Conservation (phyloP, 768 basidiomycete species). For the Hygrophorus russula region DNA sequence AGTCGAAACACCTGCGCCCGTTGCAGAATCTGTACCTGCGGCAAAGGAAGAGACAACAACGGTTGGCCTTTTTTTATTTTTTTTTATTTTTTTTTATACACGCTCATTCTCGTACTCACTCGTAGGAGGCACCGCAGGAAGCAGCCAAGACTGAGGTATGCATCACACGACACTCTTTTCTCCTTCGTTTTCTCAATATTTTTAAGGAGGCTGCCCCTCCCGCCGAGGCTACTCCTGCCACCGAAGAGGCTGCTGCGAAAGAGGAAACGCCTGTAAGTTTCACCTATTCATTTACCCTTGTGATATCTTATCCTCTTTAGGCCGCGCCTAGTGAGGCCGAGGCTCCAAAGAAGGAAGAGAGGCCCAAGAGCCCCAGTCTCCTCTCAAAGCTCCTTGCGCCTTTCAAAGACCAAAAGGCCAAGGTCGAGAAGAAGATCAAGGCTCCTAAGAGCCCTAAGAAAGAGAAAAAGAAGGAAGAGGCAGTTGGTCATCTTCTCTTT, state of each 20-base stretch:
- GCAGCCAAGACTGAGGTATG: constrained; percentile 27
- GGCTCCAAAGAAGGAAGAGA: constrained; percentile 60
- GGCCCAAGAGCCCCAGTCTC: constrained; percentile 70
- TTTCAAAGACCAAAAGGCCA: constrained; percentile 61
- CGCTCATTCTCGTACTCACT: no score
- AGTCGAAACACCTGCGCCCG: constrained; percentile 28
- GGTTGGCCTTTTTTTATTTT: constrained; percentile 12
- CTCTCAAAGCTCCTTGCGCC: constrained; percentile 71
- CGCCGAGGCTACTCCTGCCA: constrained; percentile 21
- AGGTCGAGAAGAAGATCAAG: constrained; percentile 51
- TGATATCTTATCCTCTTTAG: constrained; percentile 11
- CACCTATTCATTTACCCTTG: background rate
- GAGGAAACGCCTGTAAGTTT: constrained; percentile 29
- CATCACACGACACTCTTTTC: background rate
- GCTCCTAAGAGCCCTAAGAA: constrained; percentile 70
- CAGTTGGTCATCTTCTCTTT: constrained; percentile 17
- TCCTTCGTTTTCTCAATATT: constrained; percentile 3
- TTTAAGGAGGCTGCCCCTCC: constrained; percentile 25
- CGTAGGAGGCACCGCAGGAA: constrained; percentile 30
- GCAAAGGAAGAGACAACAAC: constrained; percentile 28
- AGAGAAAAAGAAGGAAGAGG: constrained; percentile 72
- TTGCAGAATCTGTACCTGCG: constrained; percentile 25
- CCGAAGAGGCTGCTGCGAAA: constrained; percentile 27
- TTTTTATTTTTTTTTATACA: background rate
- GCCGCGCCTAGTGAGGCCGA: constrained; percentile 34